Evolutionary conservation across 768 basidiomycete genomes (phyloP).

Genomic region (Termitomyces sp.): DNA sequence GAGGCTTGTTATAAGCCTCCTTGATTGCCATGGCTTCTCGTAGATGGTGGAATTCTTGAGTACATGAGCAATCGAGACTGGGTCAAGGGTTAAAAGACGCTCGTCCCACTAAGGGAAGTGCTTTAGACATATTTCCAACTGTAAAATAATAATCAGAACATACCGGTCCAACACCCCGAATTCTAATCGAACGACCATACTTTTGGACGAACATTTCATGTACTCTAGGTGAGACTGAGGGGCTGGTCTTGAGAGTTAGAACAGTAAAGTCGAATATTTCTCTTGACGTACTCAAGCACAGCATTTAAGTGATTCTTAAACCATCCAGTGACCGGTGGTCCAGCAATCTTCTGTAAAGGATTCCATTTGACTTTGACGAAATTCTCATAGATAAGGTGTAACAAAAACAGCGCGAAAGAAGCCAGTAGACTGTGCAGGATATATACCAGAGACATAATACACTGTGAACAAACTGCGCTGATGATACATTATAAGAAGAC

Average conservation of each 20-base stretch:
- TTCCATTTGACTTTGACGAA: constrained; percentile 30
- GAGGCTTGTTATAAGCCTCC: constrained; percentile 65
- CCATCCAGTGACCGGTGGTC: constrained; percentile 46
- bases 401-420: constrained; percentile 1
- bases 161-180: constrained; percentile 66
- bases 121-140: background rate
- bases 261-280: background rate
- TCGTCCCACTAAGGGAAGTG: constrained; percentile 55
- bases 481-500: background rate
- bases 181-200: constrained; percentile 66
- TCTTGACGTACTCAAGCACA: constrained; percentile 50
- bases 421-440: constrained; percentile 9
- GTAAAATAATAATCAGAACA: constrained; percentile 16
- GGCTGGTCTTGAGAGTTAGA: constrained; percentile 22
- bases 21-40: constrained; percentile 81
- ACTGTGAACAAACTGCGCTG: background rate
- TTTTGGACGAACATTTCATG: constrained; percentile 48
- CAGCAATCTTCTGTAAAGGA: constrained; percentile 51
- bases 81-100: constrained; percentile 78
- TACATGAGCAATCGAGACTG: constrained; percentile 66
- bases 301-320: constrained; percentile 49
- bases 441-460: constrained; percentile 6
- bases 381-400: constrained; percentile 25
- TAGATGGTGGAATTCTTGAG: constrained; percentile 67
- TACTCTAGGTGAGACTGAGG: constrained; percentile 44